Conservation (phyloP, 2,329 filamentous ascomycete species). For the Pestalotiopsis sp. region DNA sequence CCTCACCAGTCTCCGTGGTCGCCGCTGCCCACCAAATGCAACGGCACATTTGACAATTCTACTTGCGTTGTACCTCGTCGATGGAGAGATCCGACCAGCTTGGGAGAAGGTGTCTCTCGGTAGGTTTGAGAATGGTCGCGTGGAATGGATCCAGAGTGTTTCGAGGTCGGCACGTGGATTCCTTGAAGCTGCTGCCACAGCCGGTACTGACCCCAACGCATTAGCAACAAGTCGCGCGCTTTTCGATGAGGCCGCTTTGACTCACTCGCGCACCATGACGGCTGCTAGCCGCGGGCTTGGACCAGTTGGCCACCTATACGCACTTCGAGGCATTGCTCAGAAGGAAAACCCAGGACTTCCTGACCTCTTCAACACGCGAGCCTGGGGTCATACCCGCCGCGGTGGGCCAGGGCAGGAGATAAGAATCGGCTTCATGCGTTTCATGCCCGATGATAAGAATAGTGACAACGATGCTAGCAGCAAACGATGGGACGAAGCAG, state of each 20-base stretch:
- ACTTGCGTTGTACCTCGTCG: conserved; percentile 15
- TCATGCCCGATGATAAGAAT: background rate
- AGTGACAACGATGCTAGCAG: background rate
- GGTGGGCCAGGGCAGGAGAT: conserved; percentile 19
- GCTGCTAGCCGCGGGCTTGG: conserved; percentile 11
- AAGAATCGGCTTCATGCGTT: conserved; percentile 20
- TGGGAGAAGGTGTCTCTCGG: conserved; percentile 19
- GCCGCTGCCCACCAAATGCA: conserved; percentile 15
- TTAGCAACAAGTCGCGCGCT: background rate
- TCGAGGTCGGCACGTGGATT: conserved; percentile 15
- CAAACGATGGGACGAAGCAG: conserved; percentile 16
- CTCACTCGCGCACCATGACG: conserved; percentile 11
- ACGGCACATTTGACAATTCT: conserved; percentile 17
- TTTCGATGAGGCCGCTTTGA: conserved; percentile 8
- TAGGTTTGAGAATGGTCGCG: conserved; percentile 14
- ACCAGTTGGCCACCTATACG: conserved; percentile 17
- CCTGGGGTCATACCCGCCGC: conserved; percentile 19
- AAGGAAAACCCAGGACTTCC: background rate
- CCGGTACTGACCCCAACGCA: background rate
- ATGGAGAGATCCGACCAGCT: conserved; percentile 16
- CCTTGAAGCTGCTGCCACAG: conserved; percentile 12
- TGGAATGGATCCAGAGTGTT: conserved; percentile 21
- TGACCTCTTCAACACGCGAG: conserved; percentile 16
- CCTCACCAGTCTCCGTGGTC: conserved; percentile 9
- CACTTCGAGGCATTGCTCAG: conserved; percentile 10